Percentiles rank a stretch among this genome's conserved stretches.
Conservation (phyloP, 2,329 filamentous ascomycete genomes). For the Mycosphaerella arachidis region DNA sequence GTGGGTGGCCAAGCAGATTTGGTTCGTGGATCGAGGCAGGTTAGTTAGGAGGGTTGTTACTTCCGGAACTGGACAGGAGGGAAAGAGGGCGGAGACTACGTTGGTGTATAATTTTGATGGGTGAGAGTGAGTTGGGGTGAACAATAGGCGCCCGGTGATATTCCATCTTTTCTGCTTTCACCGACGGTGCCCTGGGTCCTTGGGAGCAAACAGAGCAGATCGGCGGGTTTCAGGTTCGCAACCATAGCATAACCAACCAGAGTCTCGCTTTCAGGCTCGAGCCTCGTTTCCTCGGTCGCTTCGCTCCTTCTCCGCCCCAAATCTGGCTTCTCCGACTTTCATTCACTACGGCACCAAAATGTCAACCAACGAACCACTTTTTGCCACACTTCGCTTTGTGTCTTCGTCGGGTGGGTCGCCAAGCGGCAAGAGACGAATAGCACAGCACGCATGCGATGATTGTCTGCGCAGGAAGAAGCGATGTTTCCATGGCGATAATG, state of each 20-base stretch:
- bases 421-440: slow-evolving; percentile 4
- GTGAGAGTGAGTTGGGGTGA: background rate
- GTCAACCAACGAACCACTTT: background rate
- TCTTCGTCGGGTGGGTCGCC: background rate
- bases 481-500: background rate
- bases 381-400: slow-evolving; percentile 10
- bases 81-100: slow-evolving; percentile 30
- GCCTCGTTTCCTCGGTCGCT: background rate
- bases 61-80: slow-evolving; percentile 1
- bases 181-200: too few relatives aligned
- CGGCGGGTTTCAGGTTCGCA: too few relatives aligned
- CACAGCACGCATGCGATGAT: slow-evolving; percentile 2
- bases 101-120: slow-evolving; percentile 20
- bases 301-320: background rate
- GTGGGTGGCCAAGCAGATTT: slow-evolving; percentile 15
- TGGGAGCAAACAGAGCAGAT: too few relatives aligned
- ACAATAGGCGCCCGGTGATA: too few relatives aligned
- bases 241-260: too few relatives aligned
- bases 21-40: slow-evolving; percentile 17
- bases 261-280: too few relatives aligned
- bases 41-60: slow-evolving; percentile 21
- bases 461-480: slow-evolving; percentile 13
- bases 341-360: background rate
- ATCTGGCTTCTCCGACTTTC: background rate
- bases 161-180: background rate